phyloP scores from a whole-genome alignment of 495 filamentous ascomycete genomes.

The Cetradonia linearis region DNA sequence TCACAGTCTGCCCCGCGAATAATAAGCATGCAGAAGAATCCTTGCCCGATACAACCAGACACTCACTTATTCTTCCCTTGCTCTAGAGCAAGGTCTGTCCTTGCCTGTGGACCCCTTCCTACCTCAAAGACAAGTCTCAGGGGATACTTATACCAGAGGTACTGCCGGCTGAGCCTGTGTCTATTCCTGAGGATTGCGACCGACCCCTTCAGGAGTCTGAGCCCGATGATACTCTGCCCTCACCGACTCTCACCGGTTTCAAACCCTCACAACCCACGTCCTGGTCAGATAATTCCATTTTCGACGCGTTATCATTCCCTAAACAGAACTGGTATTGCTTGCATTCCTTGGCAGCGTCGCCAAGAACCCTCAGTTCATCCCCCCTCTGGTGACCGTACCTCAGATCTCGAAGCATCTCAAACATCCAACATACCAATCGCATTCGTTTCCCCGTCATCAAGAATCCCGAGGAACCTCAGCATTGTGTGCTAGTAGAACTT shows the following conservation, averaged over 20 bases:
- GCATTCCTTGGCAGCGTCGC: constrained; percentile 8
- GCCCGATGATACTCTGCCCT: neutral
- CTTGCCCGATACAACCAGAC: neutral
- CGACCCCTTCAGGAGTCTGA: neutral
- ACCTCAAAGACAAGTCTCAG: too few relatives aligned
- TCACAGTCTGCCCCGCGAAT: constrained; percentile 6
- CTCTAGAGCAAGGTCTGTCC: neutral
- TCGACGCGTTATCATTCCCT: neutral
- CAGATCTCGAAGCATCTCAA: neutral
- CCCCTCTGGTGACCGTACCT: constrained; percentile 6
- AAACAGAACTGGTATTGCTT: constrained; percentile 2
- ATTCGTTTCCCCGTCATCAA: neutral
- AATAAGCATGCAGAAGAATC: constrained; percentile 10
- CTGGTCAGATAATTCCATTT: neutral
- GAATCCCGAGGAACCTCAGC: neutral
- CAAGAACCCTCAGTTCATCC: constrained; percentile 4
- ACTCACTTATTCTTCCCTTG: constrained; percentile 6
- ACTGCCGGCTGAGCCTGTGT: neutral
- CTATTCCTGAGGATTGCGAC: constrained; percentile 1
- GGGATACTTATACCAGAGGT: neutral
- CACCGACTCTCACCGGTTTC: neutral
- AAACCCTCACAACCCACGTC: neutral
- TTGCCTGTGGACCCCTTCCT: neutral
- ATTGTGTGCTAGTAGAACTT: too few relatives aligned
- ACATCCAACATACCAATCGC: neutral